Percentiles rank a stretch among this genome's conserved stretches.
Evolutionary conservation across 371 early-diverging fungal species (phyloP).

Genomic region (Saksenaea vasiformis): DNA sequence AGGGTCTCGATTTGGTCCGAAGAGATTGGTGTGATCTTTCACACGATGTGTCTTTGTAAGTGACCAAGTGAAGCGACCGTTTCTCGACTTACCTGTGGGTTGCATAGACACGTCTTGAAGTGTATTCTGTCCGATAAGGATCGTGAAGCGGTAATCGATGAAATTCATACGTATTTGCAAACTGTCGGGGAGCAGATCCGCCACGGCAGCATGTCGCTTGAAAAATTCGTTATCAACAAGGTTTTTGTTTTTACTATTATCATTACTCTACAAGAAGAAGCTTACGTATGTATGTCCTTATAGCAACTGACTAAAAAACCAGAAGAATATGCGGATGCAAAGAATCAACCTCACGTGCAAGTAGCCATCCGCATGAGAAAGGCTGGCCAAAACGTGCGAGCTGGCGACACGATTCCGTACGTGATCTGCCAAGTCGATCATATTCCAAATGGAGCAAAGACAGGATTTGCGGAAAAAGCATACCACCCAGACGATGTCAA

Average conservation of each 20-base stretch:
- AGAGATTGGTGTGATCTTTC: conserved; percentile 98
- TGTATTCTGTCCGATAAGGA: conserved; percentile 77
- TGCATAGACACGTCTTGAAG: conserved; percentile 67
- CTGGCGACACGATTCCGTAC: conserved; percentile 97
- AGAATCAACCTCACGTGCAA: conserved; percentile 94
- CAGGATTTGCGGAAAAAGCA: conserved; percentile 76
- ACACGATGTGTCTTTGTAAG: conserved; percentile 83
- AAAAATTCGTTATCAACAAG: conserved; percentile 95
- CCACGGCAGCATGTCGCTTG: conserved; percentile 68
- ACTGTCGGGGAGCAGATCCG: conserved; percentile 77
- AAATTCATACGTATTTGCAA: conserved; percentile 76
- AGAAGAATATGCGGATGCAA: conserved; percentile 89
- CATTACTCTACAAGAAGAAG: not conserved
- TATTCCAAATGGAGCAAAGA: conserved; percentile 34
- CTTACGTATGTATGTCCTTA: not conserved
- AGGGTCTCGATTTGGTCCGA: conserved; percentile 98
- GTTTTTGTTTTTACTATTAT: conserved; percentile 24
- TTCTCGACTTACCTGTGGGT: conserved; percentile 1
- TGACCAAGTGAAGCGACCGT: conserved; percentile 5
- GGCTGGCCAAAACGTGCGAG: conserved; percentile 69
- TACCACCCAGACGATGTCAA: conserved; percentile 90
- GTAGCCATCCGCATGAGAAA: conserved; percentile 90
- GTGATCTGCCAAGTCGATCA: conserved; percentile 84
- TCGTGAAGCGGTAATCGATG: conserved; percentile 75
- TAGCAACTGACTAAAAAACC: conserved; percentile 91